Percentiles rank a stretch among this genome's conserved stretches.
These are phyloP conservation scores for Leishmania aethiopica DNA, from an alignment of 208 protist genomes.

Conservation along the genomic window DNA sequence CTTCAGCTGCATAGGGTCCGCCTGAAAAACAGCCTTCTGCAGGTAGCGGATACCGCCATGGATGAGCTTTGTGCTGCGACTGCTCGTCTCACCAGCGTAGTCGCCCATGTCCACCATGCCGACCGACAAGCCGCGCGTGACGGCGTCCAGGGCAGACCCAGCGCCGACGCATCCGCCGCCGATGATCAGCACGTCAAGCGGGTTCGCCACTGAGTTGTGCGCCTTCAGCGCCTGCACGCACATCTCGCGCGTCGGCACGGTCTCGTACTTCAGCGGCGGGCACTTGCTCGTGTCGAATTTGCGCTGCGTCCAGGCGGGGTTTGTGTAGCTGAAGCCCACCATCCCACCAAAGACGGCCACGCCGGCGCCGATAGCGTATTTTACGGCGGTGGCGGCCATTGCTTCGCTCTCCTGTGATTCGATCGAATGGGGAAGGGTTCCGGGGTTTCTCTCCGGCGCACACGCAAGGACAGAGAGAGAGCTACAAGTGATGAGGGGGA, in stretches of 20 bases:
- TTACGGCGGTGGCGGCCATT: slow-evolving; percentile 45
- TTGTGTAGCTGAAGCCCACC: slow-evolving; percentile 74
- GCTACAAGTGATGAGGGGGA: not conserved
- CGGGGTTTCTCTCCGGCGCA: not conserved
- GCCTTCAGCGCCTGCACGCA: slow-evolving; percentile 52
- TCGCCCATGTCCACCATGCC: slow-evolving; percentile 96
- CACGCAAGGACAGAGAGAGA: not conserved
- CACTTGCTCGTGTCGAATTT: slow-evolving; percentile 51
- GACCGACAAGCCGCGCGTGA: slow-evolving; percentile 90
- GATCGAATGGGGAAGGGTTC: not conserved
- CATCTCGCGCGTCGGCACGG: slow-evolving; percentile 58
- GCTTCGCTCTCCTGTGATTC: not conserved
- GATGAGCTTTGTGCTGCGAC: slow-evolving; percentile 96
- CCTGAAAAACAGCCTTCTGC: slow-evolving; percentile 87
- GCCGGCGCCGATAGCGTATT: slow-evolving; percentile 48
- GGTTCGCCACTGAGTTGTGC: slow-evolving; percentile 50
- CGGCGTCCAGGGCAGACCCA: slow-evolving; percentile 93
- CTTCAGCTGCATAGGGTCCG: slow-evolving; percentile 85
- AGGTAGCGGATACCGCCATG: slow-evolving; percentile 98
- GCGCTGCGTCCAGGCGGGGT: slow-evolving; percentile 82
- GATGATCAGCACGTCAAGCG: slow-evolving; percentile 95
- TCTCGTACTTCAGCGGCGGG: slow-evolving; percentile 42
- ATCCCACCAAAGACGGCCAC: slow-evolving; percentile 49
- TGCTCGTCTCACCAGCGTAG: slow-evolving; percentile 95
- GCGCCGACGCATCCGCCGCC: slow-evolving; percentile 96